Base-by-base conservation (phyloP, 306 rosid species). In the Erythrophleum fordii region DNA sequence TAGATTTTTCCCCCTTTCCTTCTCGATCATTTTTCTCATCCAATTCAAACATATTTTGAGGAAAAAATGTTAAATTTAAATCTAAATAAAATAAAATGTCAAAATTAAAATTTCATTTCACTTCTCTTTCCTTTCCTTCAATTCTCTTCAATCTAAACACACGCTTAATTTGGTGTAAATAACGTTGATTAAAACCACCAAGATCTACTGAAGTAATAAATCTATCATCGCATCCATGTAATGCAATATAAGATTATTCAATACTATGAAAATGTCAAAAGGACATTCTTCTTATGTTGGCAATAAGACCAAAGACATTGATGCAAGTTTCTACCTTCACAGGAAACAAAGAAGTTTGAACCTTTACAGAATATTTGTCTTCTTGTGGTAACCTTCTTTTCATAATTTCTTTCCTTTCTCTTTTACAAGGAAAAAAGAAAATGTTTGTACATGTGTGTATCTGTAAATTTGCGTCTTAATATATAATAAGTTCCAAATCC, bases 401-500 rank as follows among this genome's bases (percentile, higher is more conserved):
- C n/a, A n/a, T n/a, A 31, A 28, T 58, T 64, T 23, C 25, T 11
- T 23, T 23, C 25, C 34, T 23, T 23, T 56, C 17, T 58, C 16
- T 17, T 62, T n/a, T 78, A 59, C 28, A 59, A 22, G 45, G 79
- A 3, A 53, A 42, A 53, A 72, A 59, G 55, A 72, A 29, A 72
- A 66, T 65, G 71, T 65, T 6, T n/a, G 23, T 17, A 10, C 34
- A 42, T 68, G 72, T 68, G 34, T 17, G 73, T 5, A 16, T 68
- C 53, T 8, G 18, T 20, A 22, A 42, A 68, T 11, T 41, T 11
- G 20, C 35, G 53, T 66, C 44, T 51, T 72, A 22, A 42, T 10
- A 68, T 20, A 6, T 10, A 72, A 29, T 26, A 35, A 48, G 76
- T 80, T 73, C n/a, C 86, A 85, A 85, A 85, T 82, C 88, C 88